Evolutionary conservation across 108 stramenopile species (phyloP).

Genomic region (Fragilariopsis cylindrus): DNA sequence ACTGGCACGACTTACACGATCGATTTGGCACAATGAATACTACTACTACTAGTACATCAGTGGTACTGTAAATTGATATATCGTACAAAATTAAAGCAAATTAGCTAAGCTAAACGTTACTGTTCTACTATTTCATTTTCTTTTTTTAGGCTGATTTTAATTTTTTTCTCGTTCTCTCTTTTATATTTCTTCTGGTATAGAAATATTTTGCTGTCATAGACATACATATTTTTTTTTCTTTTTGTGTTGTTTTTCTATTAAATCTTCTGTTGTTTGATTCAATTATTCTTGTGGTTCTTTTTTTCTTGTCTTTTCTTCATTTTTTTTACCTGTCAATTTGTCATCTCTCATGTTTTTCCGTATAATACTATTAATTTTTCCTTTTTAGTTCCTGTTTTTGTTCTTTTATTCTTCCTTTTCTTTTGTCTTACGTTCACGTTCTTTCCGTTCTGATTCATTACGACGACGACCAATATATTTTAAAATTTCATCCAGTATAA

Average conservation of each 20-base stretch:
- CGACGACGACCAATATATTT: constrained; percentile 4
- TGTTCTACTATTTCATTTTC: too few species aligned
- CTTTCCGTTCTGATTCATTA: not conserved
- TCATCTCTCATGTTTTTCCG: not conserved
- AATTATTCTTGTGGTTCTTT: not conserved
- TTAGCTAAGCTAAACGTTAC: too few species aligned
- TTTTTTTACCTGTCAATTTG: not conserved
- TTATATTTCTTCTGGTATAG: too few species aligned
- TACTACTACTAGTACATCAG: too few species aligned
- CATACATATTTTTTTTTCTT: too few species aligned
- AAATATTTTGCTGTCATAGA: too few species aligned
- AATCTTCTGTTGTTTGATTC: not conserved
- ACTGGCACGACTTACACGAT: constrained; percentile 26
- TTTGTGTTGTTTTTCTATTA: too few species aligned
- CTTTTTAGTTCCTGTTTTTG: not conserved
- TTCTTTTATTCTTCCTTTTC: constrained; percentile 13
- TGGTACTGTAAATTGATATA: too few species aligned
- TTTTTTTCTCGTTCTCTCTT: too few species aligned
- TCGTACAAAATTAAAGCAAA: too few species aligned
- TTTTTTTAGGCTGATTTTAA: too few species aligned
- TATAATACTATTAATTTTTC: not conserved
- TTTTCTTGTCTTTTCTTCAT: not conserved
- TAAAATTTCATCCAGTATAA: not conserved
- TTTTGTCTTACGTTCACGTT: constrained; percentile 4
- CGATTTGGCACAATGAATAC: not conserved